These are phyloP conservation scores for Candida nemodendra DNA, from an alignment of 805 yeast genomes.

Conservation along the genomic window DNA sequence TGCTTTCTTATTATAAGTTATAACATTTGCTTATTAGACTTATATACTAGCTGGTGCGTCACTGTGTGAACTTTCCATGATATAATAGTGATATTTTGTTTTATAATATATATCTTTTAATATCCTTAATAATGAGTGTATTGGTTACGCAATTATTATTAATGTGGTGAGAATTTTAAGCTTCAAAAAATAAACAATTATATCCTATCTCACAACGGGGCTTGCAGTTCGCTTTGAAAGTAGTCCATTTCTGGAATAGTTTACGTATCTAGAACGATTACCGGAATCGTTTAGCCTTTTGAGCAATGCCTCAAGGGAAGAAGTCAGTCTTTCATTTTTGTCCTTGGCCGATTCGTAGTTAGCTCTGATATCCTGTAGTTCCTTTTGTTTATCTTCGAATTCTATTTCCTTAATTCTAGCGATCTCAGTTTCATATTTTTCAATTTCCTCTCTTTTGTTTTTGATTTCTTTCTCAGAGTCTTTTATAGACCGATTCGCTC, in stretches of 20 bases:
- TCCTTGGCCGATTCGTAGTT: conserved; percentile 7
- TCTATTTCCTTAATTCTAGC: conserved; percentile 6
- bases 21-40: conserved; percentile 2
- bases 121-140: background rate
- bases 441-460: conserved; percentile 12
- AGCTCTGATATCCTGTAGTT: conserved; percentile 10
- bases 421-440: conserved; percentile 2
- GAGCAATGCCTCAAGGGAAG: conserved; percentile 15
- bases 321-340: conserved; percentile 12
- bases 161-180: too few relatives aligned
- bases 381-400: conserved; percentile 1
- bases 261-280: conserved; percentile 25
- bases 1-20: conserved; percentile 34
- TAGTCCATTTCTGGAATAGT: conserved; percentile 25
- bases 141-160: too few relatives aligned
- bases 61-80: conserved; percentile 4
- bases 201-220: conserved; percentile 16
- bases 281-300: conserved; percentile 22
- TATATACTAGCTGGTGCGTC: conserved; percentile 4
- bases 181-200: too few relatives aligned
- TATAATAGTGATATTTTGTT: conserved; percentile 11
- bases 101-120: conserved; percentile 4
- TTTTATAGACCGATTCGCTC: conserved; percentile 48
- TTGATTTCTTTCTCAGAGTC: conserved; percentile 41
- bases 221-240: conserved; percentile 19